Conservation (phyloP, 495 filamentous ascomycete genomes). For the Usnea hakonensis region DNA sequence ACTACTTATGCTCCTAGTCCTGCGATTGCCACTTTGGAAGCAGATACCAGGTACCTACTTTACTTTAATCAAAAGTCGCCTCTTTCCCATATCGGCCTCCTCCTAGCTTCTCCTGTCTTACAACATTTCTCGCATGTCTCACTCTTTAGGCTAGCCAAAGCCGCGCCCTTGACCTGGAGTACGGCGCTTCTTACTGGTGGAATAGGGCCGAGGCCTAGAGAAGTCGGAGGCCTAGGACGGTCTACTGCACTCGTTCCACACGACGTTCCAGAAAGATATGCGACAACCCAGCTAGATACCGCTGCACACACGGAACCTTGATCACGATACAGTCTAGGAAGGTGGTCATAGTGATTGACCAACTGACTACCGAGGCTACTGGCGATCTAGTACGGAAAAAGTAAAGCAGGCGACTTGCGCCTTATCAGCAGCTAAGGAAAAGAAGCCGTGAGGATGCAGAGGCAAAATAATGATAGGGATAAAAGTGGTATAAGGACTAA, state of each 20-base stretch:
- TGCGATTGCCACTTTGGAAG: no score
- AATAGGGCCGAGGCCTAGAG: neutral
- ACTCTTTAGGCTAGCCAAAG: neutral
- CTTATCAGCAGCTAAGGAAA: slow-evolving; percentile 4
- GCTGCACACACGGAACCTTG: slow-evolving; percentile 5
- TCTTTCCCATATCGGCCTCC: neutral
- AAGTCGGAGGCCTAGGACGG: slow-evolving; percentile 1
- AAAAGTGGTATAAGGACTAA: neutral
- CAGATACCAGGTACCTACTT: no score
- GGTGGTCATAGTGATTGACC: neutral
- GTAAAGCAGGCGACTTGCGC: neutral
- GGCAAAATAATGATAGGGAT: neutral
- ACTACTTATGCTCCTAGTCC: no score
- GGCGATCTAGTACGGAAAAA: neutral
- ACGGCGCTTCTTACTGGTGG: neutral
- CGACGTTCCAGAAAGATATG: slow-evolving; percentile 9
- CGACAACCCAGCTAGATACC: neutral
- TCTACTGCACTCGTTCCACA: neutral
- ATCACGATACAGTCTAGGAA: neutral
- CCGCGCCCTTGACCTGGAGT: neutral
- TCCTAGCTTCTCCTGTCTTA: neutral
- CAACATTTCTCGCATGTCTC: neutral
- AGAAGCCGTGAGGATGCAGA: neutral
- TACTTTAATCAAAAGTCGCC: no score
- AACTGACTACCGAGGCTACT: no score